Evolutionary conservation across 768 basidiomycete species (phyloP).

Genomic region (Tulasnella calospora): DNA sequence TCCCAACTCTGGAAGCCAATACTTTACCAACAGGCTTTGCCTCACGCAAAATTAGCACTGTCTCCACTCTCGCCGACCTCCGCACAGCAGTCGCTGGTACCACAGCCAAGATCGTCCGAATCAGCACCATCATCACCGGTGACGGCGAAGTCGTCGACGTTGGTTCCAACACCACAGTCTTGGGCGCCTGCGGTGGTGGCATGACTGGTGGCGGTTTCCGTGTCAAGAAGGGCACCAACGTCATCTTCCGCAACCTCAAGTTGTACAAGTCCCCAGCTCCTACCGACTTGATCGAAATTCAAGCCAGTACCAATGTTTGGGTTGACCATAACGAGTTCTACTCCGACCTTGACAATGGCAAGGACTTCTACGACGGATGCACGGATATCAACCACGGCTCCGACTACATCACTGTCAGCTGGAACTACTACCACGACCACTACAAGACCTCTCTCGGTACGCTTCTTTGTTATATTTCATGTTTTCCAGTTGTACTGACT

Average conservation of each 20-base stretch:
- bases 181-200: conserved; percentile 18
- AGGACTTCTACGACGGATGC: conserved; percentile 47
- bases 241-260: conserved; percentile 21
- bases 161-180: conserved; percentile 12
- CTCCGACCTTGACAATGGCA: conserved; percentile 17
- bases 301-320: conserved; percentile 16
- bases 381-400: conserved; percentile 46
- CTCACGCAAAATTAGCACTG: not conserved
- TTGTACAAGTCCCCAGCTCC: conserved; percentile 17
- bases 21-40: not conserved
- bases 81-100: conserved; percentile 28
- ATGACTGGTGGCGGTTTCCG: conserved; percentile 17
- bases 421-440: conserved; percentile 33
- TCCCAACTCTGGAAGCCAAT: too few species aligned
- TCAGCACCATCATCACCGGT: conserved; percentile 25
- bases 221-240: conserved; percentile 19
- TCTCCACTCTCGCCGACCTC: conserved; percentile 27
- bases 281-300: conserved; percentile 13
- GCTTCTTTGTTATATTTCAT: not conserved
- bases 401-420: conserved; percentile 33
- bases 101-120: conserved; percentile 27
- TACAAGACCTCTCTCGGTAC: conserved; percentile 43
- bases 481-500: not conserved
- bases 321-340: conserved; percentile 18
- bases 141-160: conserved; percentile 16